These are phyloP conservation scores for Talaromyces sp. DNA, from an alignment of 2,329 filamentous ascomycete genomes.

Conservation along the genomic window DNA sequence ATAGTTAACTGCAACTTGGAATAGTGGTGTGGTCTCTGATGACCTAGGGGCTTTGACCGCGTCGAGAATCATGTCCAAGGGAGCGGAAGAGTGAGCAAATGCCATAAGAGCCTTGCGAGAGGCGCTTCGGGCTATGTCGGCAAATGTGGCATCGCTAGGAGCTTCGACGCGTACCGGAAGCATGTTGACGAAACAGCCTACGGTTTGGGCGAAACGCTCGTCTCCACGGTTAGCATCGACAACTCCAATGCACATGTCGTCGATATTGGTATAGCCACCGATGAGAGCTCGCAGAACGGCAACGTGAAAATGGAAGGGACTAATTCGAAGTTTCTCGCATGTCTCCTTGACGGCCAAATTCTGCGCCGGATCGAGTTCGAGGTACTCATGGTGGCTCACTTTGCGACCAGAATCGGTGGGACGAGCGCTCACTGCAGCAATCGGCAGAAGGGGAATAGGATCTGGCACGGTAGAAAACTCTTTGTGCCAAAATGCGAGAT, in stretches of 20 bases:
- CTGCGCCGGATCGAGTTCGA: not conserved
- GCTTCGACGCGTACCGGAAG: constrained; percentile 40
- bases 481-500: constrained; percentile 32
- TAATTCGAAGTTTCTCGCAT: constrained; percentile 10
- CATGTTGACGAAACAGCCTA: constrained; percentile 49
- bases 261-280: constrained; percentile 24
- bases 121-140: not conserved
- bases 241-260: constrained; percentile 41
- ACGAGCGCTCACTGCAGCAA: constrained; percentile 13
- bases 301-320: constrained; percentile 45
- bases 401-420: constrained; percentile 25
- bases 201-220: constrained; percentile 22
- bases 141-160: constrained; percentile 22
- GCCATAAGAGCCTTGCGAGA: not conserved
- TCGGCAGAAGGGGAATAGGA: constrained; percentile 28
- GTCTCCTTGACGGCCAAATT: not conserved
- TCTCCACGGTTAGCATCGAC: constrained; percentile 42
- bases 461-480: constrained; percentile 19
- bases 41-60: not conserved
- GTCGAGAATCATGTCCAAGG: not conserved
- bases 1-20: not conserved
- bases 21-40: not conserved
- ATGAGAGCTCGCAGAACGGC: constrained; percentile 37
- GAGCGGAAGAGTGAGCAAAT: not conserved
- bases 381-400: not conserved